Base-by-base conservation (phyloP, 805 yeast species). In the Cyberlindnera amylophila region DNA sequence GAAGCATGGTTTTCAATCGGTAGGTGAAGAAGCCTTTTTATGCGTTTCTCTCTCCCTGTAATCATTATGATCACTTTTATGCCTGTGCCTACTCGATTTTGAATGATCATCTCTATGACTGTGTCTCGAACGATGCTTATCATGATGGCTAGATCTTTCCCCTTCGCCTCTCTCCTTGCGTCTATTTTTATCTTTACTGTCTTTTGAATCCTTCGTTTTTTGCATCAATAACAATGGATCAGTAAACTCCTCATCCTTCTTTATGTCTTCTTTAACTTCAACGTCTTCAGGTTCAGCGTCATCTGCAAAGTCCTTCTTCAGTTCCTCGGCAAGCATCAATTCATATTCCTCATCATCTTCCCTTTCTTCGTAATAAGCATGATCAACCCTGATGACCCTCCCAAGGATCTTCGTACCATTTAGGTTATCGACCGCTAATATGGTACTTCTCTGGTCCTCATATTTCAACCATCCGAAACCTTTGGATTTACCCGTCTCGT, bases 361-460 rank as follows among this genome's bases (percentile, higher is more conserved):
- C 50, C 72, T 66, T 30, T 82, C 75, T 45, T 70, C 74, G 57
- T 74, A 85, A 45, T 75, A 70, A 4, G 81, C 75, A 66, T 87
- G 96, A 56, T 87, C 95, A 1, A 88, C 93, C 43, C 75, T 66
- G 2, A 82, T 51, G 9, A 47, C 39, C 27, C 74, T 61, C 9
- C 81, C 86, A 32, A 74, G 69, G 1, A 86, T 47, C 21, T 57
- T 64, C 1, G 70, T 60, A 1, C 96, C 96, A 58, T 87, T 86
- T 49, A 91, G 69, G 58, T 91, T 91, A 62, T 91, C 98, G 3
- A 91, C 81, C 0, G 97, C 96, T 21, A 91, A 66, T 0, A 87
- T 74, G 15, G 95, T 79, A 2, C 95, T 83, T 38, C 84, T 67
- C 62, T 81, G 86, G 52, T 86, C 87, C 51, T 83, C 91, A 55